Conservation (phyloP, 257 asterid genomes). For the Parsonsia alboflavescens region DNA sequence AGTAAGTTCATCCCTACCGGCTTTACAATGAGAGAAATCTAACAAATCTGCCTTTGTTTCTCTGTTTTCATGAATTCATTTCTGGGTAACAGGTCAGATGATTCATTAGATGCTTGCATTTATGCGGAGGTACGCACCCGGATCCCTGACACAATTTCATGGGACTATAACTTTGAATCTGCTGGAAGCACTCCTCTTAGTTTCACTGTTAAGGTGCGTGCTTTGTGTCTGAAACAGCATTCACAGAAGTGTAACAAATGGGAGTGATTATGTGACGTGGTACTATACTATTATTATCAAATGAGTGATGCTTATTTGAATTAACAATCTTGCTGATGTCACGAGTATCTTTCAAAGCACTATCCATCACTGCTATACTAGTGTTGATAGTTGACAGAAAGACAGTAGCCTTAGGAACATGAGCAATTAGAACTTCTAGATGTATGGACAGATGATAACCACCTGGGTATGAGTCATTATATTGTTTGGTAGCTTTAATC, state of each 20-base stretch:
- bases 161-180: constrained; percentile 97
- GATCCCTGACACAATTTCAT: constrained; percentile 90
- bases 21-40: background rate
- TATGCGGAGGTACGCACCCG: constrained; percentile 89
- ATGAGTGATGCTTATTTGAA: background rate
- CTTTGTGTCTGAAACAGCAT: constrained; percentile 7
- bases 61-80: background rate
- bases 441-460: background rate
- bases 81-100: constrained; percentile 61
- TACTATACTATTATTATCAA: background rate
- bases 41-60: constrained; percentile 3
- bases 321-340: background rate
- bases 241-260: constrained; percentile 1
- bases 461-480: background rate
- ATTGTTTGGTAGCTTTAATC: background rate
- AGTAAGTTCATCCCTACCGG: background rate
- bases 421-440: background rate
- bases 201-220: constrained; percentile 80
- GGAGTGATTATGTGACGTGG: background rate
- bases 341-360: background rate
- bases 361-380: background rate
- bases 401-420: too few relatives aligned
- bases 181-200: constrained; percentile 84
- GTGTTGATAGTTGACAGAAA: background rate
- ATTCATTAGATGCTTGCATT: constrained; percentile 69